Evolutionary conservation across 352 stramenopile species (phyloP).

Genomic region (Pythium sukuiense): DNA sequence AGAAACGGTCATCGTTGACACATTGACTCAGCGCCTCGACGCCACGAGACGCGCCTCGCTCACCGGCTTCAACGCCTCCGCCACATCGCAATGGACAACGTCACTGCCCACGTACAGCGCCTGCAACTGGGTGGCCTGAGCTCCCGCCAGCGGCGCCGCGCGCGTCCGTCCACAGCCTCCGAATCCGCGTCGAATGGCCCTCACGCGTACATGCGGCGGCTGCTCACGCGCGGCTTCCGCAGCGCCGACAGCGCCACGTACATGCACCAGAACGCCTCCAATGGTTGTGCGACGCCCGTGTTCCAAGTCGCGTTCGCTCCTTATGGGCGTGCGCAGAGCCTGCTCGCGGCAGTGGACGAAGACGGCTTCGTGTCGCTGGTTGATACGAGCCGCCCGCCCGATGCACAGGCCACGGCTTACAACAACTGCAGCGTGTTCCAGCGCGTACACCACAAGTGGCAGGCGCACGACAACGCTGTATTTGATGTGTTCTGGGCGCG

Average conservation of each 20-base stretch:
- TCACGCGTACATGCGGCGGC: slow-evolving; percentile 19
- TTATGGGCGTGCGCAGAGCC: slow-evolving; percentile 2
- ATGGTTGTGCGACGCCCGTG: slow-evolving; percentile 26
- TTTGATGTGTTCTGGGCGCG: slow-evolving; percentile 69
- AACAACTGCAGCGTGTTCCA: slow-evolving; percentile 9
- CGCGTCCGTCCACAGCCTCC: not conserved
- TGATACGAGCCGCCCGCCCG: slow-evolving; percentile 27
- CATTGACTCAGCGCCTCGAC: not conserved
- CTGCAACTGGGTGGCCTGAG: slow-evolving; percentile 1
- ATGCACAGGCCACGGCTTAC: not conserved
- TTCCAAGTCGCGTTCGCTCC: slow-evolving; percentile 57
- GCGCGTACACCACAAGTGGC: slow-evolving; percentile 27
- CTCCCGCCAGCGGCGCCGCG: not conserved
- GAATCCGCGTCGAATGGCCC: not conserved
- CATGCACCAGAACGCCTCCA: slow-evolving; percentile 19
- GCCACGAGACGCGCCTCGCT: not conserved
- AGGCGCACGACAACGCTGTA: slow-evolving; percentile 65
- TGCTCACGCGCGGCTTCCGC: slow-evolving; percentile 40
- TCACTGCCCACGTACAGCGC: slow-evolving; percentile 3
- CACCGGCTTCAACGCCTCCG: not conserved
- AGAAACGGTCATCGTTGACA: not conserved
- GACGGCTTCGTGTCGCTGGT: slow-evolving; percentile 52
- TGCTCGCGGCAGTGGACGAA: slow-evolving; percentile 58
- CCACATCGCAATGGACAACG: slow-evolving; percentile 9
- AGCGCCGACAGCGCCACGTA: slow-evolving; percentile 21